A percentile compares a stretch with the other conserved stretches of the same genome.
Evolutionary conservation across 805 yeast genomes (phyloP).

Genomic region (Saturnispora besseyi): DNA sequence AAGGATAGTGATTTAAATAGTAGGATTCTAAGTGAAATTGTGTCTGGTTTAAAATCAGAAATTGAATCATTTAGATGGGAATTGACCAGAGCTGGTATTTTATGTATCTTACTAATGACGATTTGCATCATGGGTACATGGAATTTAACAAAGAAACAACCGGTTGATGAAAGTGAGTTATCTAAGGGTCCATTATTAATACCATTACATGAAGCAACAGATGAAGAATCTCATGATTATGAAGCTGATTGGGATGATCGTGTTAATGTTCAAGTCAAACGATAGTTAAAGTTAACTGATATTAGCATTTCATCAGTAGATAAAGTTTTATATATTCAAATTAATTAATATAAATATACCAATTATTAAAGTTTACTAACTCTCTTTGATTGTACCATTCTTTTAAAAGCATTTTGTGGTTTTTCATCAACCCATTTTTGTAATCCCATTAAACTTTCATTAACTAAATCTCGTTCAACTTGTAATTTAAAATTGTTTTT

Average conservation of each 20-base stretch:
- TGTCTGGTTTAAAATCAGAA: slow-evolving; percentile 74
- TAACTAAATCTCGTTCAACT: slow-evolving; percentile 44
- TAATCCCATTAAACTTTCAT: slow-evolving; percentile 63
- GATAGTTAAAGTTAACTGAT: slow-evolving; percentile 27
- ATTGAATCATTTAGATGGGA: slow-evolving; percentile 91
- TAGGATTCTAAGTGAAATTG: slow-evolving; percentile 72
- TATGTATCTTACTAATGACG: slow-evolving; percentile 62
- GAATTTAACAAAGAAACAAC: slow-evolving; percentile 30
- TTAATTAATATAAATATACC: slow-evolving; percentile 6
- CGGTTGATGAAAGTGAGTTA: slow-evolving; percentile 20
- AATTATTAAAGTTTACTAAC: slow-evolving; percentile 19
- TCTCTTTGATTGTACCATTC: slow-evolving; percentile 8
- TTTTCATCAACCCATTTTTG: slow-evolving; percentile 61
- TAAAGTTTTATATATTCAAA: background rate
- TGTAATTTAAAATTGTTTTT: slow-evolving; percentile 25
- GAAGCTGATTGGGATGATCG: slow-evolving; percentile 44
- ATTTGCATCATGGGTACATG: slow-evolving; percentile 50
- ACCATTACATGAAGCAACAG: slow-evolving; percentile 42
- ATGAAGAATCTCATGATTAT: slow-evolving; percentile 43
- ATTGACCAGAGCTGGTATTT: slow-evolving; percentile 77
- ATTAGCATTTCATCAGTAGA: background rate
- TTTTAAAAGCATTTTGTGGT: slow-evolving; percentile 48
- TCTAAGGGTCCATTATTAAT: slow-evolving; percentile 24
- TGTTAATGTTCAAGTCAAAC: slow-evolving; percentile 18
- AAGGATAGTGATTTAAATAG: slow-evolving; percentile 76